These are phyloP conservation scores for Pseudonitzschia multistriata DNA, from an alignment of 108 stramenopile species.

Conservation along the genomic window DNA sequence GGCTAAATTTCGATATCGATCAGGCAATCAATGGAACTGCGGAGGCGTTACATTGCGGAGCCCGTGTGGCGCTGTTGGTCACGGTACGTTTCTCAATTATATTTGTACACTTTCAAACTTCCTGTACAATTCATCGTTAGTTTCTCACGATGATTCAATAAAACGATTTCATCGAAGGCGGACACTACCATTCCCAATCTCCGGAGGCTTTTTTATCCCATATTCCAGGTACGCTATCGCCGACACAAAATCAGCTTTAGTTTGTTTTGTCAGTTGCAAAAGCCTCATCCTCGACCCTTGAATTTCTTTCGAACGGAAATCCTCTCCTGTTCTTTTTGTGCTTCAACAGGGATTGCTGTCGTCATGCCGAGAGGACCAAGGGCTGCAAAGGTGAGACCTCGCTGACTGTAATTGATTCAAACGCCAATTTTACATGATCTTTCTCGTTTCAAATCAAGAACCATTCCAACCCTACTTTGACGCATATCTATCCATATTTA, in stretches of 20 bases:
- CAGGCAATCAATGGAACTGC: slow-evolving; percentile 95
- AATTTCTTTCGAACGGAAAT: no score
- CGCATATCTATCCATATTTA: not conserved
- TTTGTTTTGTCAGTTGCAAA: not conserved
- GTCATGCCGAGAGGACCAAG: slow-evolving; percentile 93
- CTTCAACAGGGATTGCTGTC: slow-evolving; percentile 83
- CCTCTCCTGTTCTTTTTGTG: no score
- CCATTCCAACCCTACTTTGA: no score
- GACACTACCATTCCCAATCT: slow-evolving; percentile 95
- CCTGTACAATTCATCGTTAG: not conserved
- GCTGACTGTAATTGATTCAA: not conserved
- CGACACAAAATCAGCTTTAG: slow-evolving; percentile 14
- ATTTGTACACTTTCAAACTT: not conserved
- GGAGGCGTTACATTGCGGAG: slow-evolving; percentile 92
- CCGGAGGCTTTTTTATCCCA: slow-evolving; percentile 95
- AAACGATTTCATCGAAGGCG: slow-evolving; percentile 38
- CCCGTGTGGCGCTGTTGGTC: slow-evolving; percentile 93
- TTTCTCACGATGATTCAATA: not conserved
- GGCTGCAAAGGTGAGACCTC: slow-evolving; percentile 71
- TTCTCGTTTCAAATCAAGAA: not conserved
- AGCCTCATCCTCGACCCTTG: no score
- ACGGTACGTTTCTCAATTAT: slow-evolving; percentile 13
- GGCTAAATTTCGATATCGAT: slow-evolving; percentile 94
- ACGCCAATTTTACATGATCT: not conserved
- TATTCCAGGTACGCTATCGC: slow-evolving; percentile 94